Evolutionary conservation across 192 early-diverging fungal species (phyloP), one percentile per base, ranked within the genome.

Genomic region (Backusella circina): DNA sequence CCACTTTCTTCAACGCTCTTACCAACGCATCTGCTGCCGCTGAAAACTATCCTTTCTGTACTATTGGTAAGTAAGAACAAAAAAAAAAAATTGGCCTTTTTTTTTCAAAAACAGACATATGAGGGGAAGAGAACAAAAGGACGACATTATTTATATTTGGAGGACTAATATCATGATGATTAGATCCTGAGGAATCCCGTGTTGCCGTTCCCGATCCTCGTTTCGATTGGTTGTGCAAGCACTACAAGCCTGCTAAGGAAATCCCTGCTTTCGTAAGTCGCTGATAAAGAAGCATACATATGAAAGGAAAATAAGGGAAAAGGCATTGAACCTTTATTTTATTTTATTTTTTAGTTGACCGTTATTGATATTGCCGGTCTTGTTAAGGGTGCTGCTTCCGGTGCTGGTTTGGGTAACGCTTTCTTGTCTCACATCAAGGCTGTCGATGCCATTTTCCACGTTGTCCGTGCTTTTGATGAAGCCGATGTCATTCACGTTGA

Each of bases 11-110:
- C 86, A 94, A 95, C 81, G 93, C 91, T 38, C 87, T 95, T 73
- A 92, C 91, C 70, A 91, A 86, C 77, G 90, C 86, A 50, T 77
- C 87, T 26, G 90, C 84, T 13, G 83, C 89, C 26, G 91, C 96
- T 54, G 96, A 96, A 80, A 99, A 98, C 89, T 98, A 95, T 82
- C 98, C 98, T 72, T 99, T 99, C 90, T 97, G 95, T 85, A 98
- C 95, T 35, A 96, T 94, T 79, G 84, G 87, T 88, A 83, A 82
- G 41, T 26, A 37, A 28, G 2, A 72, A 0, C n/a, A 28, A 57
- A 23, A 26, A 0, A 23, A 9, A 18, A 21, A n/a, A 2, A 0
- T 5, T 10, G 8, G n/a, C n/a, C 5, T 69, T 18, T 69, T 10
- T 38, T 70, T 33, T 38, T 26, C n/a, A 69, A 23, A 41, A 37